These are phyloP conservation scores for Melanomma pulvis-pyrius DNA, from an alignment of 495 filamentous ascomycete genomes.

Conservation along the genomic window DNA sequence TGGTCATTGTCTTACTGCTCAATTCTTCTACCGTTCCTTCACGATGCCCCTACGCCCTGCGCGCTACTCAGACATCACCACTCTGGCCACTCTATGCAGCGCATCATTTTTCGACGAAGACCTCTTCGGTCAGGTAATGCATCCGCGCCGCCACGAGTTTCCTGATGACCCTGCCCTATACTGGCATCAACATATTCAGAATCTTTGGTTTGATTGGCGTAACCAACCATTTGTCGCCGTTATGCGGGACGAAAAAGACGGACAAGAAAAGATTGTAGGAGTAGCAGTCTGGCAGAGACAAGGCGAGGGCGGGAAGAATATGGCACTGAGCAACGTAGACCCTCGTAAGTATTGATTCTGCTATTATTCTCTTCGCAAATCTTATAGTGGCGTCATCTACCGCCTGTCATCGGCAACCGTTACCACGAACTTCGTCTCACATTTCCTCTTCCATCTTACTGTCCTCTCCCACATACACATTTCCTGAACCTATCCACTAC, in stretches of 20 bases:
- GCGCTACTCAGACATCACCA: slow-evolving; percentile 11
- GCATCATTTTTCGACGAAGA: slow-evolving; percentile 28
- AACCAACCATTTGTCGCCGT: slow-evolving; percentile 1
- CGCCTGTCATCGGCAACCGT: background rate
- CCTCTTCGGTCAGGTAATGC: slow-evolving; percentile 30
- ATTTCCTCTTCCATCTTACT: background rate
- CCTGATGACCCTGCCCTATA: slow-evolving; percentile 18
- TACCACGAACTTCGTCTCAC: background rate
- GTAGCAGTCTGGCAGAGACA: slow-evolving; percentile 28
- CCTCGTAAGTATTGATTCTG: slow-evolving; percentile 24
- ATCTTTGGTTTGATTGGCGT: slow-evolving; percentile 27
- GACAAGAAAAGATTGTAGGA: slow-evolving; percentile 22
- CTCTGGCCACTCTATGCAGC: slow-evolving; percentile 8
- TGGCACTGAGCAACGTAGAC: slow-evolving; percentile 13
- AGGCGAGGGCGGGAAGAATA: slow-evolving; percentile 15
- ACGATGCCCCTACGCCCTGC: slow-evolving; percentile 28
- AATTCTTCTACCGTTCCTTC: background rate
- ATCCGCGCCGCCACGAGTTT: slow-evolving; percentile 27
- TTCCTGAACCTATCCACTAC: background rate
- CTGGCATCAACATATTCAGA: slow-evolving; percentile 5
- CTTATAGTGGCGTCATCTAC: background rate
- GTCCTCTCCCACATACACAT: background rate
- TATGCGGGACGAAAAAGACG: slow-evolving; percentile 13
- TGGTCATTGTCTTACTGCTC: background rate
- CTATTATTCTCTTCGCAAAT: background rate